Base-by-base conservation (phyloP, 495 filamentous ascomycete genomes). In the Lichina pygmaea region DNA sequence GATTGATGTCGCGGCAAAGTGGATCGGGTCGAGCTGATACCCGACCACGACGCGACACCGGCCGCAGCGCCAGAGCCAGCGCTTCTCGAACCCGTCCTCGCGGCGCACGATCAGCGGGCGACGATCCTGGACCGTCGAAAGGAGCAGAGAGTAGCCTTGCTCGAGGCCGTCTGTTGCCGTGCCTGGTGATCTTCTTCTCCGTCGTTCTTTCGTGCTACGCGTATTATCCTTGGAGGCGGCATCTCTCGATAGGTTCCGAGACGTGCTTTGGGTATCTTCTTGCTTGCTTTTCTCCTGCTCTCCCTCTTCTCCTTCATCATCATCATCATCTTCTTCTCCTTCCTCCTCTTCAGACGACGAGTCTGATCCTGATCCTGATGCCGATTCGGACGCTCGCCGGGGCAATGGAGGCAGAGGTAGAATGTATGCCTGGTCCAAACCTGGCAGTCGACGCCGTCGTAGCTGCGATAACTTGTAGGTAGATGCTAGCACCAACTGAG, bases 51-150 rank as follows among this genome's bases (percentile, higher is more conserved):
- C 52, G 30, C 64, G 60, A 60, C 79, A 85, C 48, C 78, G 57
- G 3, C 65, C 70, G 58, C 79, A 83, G 17, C 70, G 58, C 43
- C 65, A 59, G 13, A 75, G 49, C 41, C 66, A 56, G 30, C 79
- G 55, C 63, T 79, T 81, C 62, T 85, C 79, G 44, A 81, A 83
- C 17, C 79, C 79, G 46, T 81, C 76, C 50, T 70, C 67, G 3
- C 72, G 62, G 6, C 68, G 57, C 12, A 81, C 60, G 0, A 85
- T 57, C 5, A 68, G 63, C 15, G 68, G 53, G 11, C 64, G 63
- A 0, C 61, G 57, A 45, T 75, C 66, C 0, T 63, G 55, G 3
- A 60, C 43, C 8, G 68, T 70, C 0, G 61, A 62, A 7, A 71
- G 60, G 1, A 70, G 60, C 15, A 73, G 60, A 0, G 65, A 66